phyloP scores from a whole-genome alignment of 805 yeast species.

The Cyberlindnera euphorbiiphila region DNA sequence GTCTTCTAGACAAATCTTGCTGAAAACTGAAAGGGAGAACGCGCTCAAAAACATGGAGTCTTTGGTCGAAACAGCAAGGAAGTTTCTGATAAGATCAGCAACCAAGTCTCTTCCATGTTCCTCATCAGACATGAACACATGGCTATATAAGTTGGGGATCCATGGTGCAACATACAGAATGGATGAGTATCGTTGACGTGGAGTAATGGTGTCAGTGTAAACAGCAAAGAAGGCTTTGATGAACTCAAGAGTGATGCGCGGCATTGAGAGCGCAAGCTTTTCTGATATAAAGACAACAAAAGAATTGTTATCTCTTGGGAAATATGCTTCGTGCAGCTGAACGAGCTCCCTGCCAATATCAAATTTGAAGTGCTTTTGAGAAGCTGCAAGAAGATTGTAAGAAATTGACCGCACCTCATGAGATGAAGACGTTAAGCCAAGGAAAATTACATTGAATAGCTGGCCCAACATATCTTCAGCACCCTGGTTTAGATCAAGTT shows the following conservation, averaged over 20 bases:
- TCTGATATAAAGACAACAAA: conserved; percentile 56
- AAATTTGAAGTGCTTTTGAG: conserved; percentile 56
- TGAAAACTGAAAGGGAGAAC: conserved; percentile 65
- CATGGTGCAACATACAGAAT: conserved; percentile 62
- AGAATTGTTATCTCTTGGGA: conserved; percentile 63
- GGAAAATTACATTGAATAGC: conserved; percentile 58
- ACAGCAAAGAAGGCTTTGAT: conserved; percentile 47
- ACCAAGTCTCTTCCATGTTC: conserved; percentile 58
- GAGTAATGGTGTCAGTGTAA: conserved; percentile 37
- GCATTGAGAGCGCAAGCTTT: conserved; percentile 51
- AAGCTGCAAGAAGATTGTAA: conserved; percentile 55
- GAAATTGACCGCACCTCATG: conserved; percentile 61
- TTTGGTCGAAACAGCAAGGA: conserved; percentile 53
- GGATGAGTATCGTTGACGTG: conserved; percentile 28
- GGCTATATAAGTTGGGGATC: conserved; percentile 60
- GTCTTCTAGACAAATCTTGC: conserved; percentile 57
- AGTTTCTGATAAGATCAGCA: conserved; percentile 55
- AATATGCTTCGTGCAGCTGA: conserved; percentile 54
- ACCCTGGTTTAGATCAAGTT: conserved; percentile 22
- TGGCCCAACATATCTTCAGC: conserved; percentile 50
- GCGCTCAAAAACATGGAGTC: conserved; percentile 46
- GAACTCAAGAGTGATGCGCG: conserved; percentile 58
- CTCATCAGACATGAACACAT: conserved; percentile 52
- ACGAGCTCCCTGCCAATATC: conserved; percentile 55
- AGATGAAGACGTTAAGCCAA: conserved; percentile 61